A percentile compares a stretch with the other conserved stretches of the same genome.
These are phyloP conservation scores for Calonectria henricotiae DNA, from an alignment of 2,329 filamentous ascomycete genomes.

Conservation along the genomic window DNA sequence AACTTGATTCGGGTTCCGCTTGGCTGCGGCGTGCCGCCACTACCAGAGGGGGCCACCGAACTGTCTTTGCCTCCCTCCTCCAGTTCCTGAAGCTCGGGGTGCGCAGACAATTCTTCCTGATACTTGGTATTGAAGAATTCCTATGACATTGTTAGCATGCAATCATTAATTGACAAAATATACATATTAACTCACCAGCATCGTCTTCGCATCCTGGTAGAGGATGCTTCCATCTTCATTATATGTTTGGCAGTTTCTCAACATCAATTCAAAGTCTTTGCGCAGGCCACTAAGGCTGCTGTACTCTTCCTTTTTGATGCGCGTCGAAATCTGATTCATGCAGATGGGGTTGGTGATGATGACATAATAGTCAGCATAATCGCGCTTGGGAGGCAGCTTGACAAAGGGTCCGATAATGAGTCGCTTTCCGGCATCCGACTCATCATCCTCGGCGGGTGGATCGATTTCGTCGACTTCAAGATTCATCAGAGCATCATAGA, in stretches of 20 bases:
- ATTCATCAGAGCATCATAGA: constrained; percentile 87
- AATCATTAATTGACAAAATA: neutral
- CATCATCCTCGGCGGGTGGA: constrained; percentile 71
- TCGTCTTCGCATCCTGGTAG: constrained; percentile 92
- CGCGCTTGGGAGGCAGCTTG: constrained; percentile 88
- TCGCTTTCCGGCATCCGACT: constrained; percentile 76
- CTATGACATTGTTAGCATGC: constrained; percentile 62
- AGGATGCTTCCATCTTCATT: constrained; percentile 96
- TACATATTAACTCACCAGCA: constrained; percentile 76
- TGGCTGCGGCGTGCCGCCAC: constrained; percentile 77
- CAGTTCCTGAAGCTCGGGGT: constrained; percentile 71
- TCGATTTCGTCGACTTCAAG: constrained; percentile 84
- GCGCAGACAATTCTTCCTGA: constrained; percentile 69
- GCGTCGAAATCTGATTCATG: constrained; percentile 94
- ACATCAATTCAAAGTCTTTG: constrained; percentile 87
- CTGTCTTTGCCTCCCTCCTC: constrained; percentile 65
- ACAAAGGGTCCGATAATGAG: constrained; percentile 95
- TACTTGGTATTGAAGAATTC: constrained; percentile 72
- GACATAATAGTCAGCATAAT: constrained; percentile 96
- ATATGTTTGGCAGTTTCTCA: constrained; percentile 93
- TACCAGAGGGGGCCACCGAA: constrained; percentile 69
- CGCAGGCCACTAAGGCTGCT: constrained; percentile 84
- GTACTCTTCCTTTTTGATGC: constrained; percentile 98
- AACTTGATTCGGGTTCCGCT: constrained; percentile 80
- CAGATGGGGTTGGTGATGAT: constrained; percentile 94